Conservation (phyloP, 2,329 filamentous ascomycete genomes). For the Fusarium sp. region DNA sequence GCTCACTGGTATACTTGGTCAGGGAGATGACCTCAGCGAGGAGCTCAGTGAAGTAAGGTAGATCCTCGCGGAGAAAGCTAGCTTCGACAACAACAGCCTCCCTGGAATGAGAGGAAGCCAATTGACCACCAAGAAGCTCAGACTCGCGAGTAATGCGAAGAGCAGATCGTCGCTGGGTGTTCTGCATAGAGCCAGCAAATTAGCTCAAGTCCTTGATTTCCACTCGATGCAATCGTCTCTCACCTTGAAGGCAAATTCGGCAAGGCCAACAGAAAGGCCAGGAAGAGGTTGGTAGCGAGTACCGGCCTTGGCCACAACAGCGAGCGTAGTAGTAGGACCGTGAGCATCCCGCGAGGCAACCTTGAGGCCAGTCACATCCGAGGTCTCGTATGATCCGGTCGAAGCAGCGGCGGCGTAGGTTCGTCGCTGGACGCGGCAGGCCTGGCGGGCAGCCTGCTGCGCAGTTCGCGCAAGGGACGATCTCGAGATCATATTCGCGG, state of each 20-base stretch:
- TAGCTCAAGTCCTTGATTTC: conserved; percentile 52
- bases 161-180: conserved; percentile 86
- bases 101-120: conserved; percentile 87
- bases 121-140: conserved; percentile 92
- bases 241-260: conserved; percentile 98
- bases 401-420: conserved; percentile 67
- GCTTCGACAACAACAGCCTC: conserved; percentile 93
- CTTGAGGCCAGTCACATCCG: conserved; percentile 89
- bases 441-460: conserved; percentile 66
- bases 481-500: conserved; percentile 70
- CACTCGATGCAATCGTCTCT: conserved; percentile 21
- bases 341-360: conserved; percentile 89
- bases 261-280: conserved; percentile 87
- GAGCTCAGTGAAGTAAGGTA: conserved; percentile 97
- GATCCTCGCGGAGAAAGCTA: conserved; percentile 93
- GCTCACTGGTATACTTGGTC: conserved; percentile 84
- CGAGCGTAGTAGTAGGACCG: conserved; percentile 89
- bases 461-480: conserved; percentile 66
- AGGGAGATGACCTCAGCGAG: conserved; percentile 89
- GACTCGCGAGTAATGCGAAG: conserved; percentile 94
- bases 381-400: conserved; percentile 86
- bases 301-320: conserved; percentile 92
- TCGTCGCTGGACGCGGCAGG: conserved; percentile 65
- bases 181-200: conserved; percentile 64
- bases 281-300: conserved; percentile 91